Percentiles rank a stretch among this genome's conserved stretches.
Conservation (phyloP, 2,329 filamentous ascomycete genomes). For the Xylariaceae sp. region DNA sequence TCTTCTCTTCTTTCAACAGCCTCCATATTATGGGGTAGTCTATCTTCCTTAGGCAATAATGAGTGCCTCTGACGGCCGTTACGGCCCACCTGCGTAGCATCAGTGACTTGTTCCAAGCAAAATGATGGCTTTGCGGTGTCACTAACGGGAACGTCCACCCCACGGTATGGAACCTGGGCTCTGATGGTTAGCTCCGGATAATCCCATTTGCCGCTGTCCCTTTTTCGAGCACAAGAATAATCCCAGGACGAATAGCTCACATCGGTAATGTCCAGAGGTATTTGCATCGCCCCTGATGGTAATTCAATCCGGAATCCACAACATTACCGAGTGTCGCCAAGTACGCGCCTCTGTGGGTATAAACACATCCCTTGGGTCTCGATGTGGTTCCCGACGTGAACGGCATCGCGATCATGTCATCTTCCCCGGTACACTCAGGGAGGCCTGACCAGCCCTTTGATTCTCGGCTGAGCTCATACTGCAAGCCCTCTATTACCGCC, state of each 20-base stretch:
- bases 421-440: conserved; percentile 67
- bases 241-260: conserved; percentile 50
- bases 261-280: conserved; percentile 93
- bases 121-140: too few relatives aligned
- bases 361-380: conserved; percentile 86
- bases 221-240: not conserved
- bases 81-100: conserved; percentile 62
- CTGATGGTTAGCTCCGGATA: not conserved
- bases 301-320: conserved; percentile 82
- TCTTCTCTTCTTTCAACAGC: conserved; percentile 75
- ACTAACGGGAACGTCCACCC: conserved; percentile 75
- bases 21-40: conserved; percentile 93
- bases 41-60: conserved; percentile 91
- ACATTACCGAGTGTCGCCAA: conserved; percentile 81
- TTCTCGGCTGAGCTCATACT: conserved; percentile 64
- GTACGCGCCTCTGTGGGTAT: conserved; percentile 83
- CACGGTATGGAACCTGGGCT: conserved; percentile 57
- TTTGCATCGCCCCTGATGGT: conserved; percentile 62
- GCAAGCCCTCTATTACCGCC: conserved; percentile 74
- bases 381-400: conserved; percentile 95
- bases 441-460: conserved; percentile 72
- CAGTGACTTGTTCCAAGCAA: not conserved
- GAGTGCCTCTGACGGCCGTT: conserved; percentile 89
- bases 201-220: not conserved
- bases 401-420: conserved; percentile 77